phyloP scores from a whole-genome alignment of 306 rosid species.

The Sechiopsis laciniata region DNA sequence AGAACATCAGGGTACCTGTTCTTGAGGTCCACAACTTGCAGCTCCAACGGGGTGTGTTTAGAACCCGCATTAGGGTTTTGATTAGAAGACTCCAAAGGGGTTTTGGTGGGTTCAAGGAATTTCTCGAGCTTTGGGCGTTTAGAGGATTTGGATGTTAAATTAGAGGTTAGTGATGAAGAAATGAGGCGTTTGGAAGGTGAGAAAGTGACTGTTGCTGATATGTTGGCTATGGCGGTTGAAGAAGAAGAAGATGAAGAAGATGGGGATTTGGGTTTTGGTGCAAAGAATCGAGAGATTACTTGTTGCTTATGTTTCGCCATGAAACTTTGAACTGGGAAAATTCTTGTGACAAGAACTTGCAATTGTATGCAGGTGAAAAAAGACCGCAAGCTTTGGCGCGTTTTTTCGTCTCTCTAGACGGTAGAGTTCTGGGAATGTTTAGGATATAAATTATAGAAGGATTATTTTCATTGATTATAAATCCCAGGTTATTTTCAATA shows the following conservation, averaged over 20 bases:
- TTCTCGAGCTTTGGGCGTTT: slow-evolving; percentile 52
- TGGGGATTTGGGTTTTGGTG: slow-evolving; percentile 51
- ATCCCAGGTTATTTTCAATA: too few species aligned
- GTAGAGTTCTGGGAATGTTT: too few species aligned
- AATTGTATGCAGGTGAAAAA: neutral
- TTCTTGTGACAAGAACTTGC: neutral
- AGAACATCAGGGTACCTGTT: slow-evolving; percentile 70
- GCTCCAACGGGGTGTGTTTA: slow-evolving; percentile 67
- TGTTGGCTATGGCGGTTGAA: slow-evolving; percentile 31
- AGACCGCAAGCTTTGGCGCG: slow-evolving; percentile 8
- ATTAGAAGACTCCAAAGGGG: slow-evolving; percentile 19
- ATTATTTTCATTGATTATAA: too few species aligned
- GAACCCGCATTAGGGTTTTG: slow-evolving; percentile 18
- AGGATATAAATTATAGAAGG: too few species aligned
- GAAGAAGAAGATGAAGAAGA: slow-evolving; percentile 24
- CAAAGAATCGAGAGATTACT: slow-evolving; percentile 81
- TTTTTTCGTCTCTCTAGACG: neutral
- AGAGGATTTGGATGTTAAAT: slow-evolving; percentile 30
- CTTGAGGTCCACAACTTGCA: slow-evolving; percentile 66
- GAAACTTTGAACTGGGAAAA: neutral
- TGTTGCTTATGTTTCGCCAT: slow-evolving; percentile 92
- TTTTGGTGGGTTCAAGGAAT: too few species aligned
- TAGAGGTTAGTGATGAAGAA: slow-evolving; percentile 41
- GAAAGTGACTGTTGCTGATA: slow-evolving; percentile 67
- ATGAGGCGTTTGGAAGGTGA: slow-evolving; percentile 75